phyloP scores from a whole-genome alignment of 1,284 basidiomycete species.

The Agroathelia rolfsii region DNA sequence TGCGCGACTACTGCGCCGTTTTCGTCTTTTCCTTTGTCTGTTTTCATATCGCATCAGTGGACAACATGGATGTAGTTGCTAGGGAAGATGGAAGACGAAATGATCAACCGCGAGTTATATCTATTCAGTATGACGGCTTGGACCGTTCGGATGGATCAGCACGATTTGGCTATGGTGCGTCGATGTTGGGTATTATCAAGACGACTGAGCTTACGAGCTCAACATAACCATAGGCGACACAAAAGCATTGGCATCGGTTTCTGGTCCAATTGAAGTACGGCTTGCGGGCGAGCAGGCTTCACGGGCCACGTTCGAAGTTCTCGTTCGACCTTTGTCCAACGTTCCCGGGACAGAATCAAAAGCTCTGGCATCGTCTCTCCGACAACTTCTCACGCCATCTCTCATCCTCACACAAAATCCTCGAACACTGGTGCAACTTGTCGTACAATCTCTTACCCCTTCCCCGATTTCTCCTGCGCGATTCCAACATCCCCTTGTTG shows the following conservation, averaged over 20 bases:
- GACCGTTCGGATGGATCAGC: constrained; percentile 23
- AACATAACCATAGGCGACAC: constrained; percentile 28
- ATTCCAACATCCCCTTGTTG: constrained; percentile 28
- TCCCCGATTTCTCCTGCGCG: constrained; percentile 11
- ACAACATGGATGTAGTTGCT: too few relatives aligned
- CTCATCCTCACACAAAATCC: constrained; percentile 56
- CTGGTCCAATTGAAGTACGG: constrained; percentile 72
- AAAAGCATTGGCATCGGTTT: constrained; percentile 52
- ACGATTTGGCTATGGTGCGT: too few relatives aligned
- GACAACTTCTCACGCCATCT: constrained; percentile 44
- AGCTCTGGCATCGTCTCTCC: constrained; percentile 39
- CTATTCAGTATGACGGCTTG: constrained; percentile 19
- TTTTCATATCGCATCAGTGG: too few relatives aligned
- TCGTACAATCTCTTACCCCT: constrained; percentile 47
- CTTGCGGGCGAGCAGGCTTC: constrained; percentile 55
- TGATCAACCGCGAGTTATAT: not conserved
- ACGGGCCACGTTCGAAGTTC: constrained; percentile 63
- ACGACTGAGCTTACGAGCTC: too few relatives aligned
- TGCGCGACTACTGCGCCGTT: constrained; percentile 1
- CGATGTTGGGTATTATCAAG: too few relatives aligned
- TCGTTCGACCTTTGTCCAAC: constrained; percentile 53
- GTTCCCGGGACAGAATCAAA: constrained; percentile 62
- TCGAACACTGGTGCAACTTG: constrained; percentile 59
- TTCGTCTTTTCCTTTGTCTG: constrained; percentile 4
- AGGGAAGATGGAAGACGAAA: too few relatives aligned